A percentile compares a stretch with the other conserved stretches of the same genome.
These are phyloP conservation scores for Phalaenopsis hybrid DNA, from an alignment of 116 monocot genomes.

Conservation along the genomic window DNA sequence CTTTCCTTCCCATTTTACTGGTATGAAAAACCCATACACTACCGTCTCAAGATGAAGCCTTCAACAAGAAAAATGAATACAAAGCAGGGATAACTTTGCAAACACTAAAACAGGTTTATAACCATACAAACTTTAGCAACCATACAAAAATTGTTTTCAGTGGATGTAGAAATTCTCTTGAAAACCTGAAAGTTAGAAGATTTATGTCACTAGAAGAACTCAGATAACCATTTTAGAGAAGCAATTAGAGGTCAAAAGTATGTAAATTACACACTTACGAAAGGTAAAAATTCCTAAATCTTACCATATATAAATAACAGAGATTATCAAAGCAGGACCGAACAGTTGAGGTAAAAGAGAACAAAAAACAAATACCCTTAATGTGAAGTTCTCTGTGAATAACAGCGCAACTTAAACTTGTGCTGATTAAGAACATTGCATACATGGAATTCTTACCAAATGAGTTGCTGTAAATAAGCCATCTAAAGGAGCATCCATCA, in stretches of 20 bases:
- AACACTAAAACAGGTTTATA: not conserved
- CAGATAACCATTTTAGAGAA: not conserved
- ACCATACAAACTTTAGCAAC: not conserved
- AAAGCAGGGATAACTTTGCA: not conserved
- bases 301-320: not conserved
- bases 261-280: not conserved
- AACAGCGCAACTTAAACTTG: not conserved
- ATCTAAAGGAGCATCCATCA: not conserved
- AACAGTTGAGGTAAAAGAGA: not conserved
- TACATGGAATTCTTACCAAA: not conserved
- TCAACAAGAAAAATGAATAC: not conserved
- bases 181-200: not conserved
- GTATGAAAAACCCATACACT: conserved; percentile 9
- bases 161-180: not conserved
- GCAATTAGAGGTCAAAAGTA: not conserved
- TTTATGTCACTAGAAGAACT: not conserved
- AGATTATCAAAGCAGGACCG: not conserved
- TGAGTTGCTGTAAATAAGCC: not conserved
- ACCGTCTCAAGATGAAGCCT: not conserved
- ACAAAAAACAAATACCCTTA: not conserved
- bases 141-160: not conserved
- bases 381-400: not conserved
- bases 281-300: not conserved
- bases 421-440: not conserved
- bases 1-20: conserved; percentile 40